Evolutionary conservation across 2,329 filamentous ascomycete genomes (phyloP), one percentile per base, ranked within the genome.

Genomic region (Apiospora hydei): DNA sequence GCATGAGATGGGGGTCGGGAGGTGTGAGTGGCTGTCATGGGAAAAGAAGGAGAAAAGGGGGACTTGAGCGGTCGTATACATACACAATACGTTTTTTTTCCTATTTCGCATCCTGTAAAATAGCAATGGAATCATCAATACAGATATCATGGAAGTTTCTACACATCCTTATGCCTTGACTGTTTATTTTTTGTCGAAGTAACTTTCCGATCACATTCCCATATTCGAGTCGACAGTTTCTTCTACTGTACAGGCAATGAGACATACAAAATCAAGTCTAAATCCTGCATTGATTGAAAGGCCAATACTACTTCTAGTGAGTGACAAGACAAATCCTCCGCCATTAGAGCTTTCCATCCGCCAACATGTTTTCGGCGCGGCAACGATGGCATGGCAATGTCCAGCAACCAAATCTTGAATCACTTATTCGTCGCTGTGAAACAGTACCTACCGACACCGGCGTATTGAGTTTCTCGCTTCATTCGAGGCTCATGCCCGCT

Each of bases 1-100:
- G 49, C 71, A 72, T 77, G 67, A 77, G 68, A 18, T 4, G 30
- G 44, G 8, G 21, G 64, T 18, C 8, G 18, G 30, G 16, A 0
- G 44, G 16, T 3, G 6, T 46, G 18, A 10, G 6, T n/a, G 46
- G 46, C 4, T 49, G 21, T 6, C 21, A 21, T 6, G 5, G 44
- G 44, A 5, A 18, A 38, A 38, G 16, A 18, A 4, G 47, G 21
- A 49, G 47, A 49, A 24, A 24, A 0, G 18, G 18, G 18, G 46
- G 21, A 11, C 10, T n/a, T 1, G 21, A n/a, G 18, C 21, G 46
- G 7, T 49, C 46, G 21, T n/a, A 49, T 6, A n/a, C 21, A 49
- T n/a, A 49, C 18, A n/a, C 2, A n/a, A 7, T 18, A 49, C 7
- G 0, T n/a, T 49, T 49, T n/a, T 18, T n/a, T 49, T 49, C 46